A percentile compares a stretch with the other conserved stretches of the same genome.
These are phyloP conservation scores for Leishmania amazonensis DNA, from an alignment of 208 protist species.

Conservation along the genomic window DNA sequence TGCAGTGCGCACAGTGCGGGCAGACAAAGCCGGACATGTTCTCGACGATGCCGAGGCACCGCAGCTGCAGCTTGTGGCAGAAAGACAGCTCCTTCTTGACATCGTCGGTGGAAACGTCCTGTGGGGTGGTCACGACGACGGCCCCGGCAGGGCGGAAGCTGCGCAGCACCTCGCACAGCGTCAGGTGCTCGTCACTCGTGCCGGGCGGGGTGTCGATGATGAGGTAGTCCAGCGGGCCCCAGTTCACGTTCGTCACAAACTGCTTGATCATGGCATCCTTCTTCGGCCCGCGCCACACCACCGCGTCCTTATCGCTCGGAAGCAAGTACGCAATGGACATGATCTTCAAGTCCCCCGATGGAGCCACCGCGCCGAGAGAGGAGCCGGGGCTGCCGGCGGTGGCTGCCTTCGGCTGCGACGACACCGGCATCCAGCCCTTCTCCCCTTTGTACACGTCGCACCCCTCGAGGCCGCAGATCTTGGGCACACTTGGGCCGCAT, in stretches of 20 bases:
- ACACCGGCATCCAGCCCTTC: slow-evolving; percentile 86
- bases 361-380: not conserved
- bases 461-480: slow-evolving; percentile 96
- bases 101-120: slow-evolving; percentile 91
- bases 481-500: slow-evolving; percentile 94
- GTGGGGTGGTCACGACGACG: slow-evolving; percentile 91
- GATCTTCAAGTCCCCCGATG: slow-evolving; percentile 60
- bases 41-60: slow-evolving; percentile 91
- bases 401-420: slow-evolving; percentile 18
- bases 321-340: slow-evolving; percentile 99
- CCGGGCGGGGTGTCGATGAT: slow-evolving; percentile 95
- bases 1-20: slow-evolving; percentile 91
- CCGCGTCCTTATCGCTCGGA: slow-evolving; percentile 94
- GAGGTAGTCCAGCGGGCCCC: slow-evolving; percentile 90
- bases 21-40: slow-evolving; percentile 95
- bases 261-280: slow-evolving; percentile 95
- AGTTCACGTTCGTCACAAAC: slow-evolving; percentile 89
- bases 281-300: slow-evolving; percentile 98
- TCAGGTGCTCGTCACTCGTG: slow-evolving; percentile 93
- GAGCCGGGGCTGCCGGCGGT: not conserved
- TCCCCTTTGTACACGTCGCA: slow-evolving; percentile 87
- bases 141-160: slow-evolving; percentile 61
- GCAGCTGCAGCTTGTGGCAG: slow-evolving; percentile 85
- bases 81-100: slow-evolving; percentile 93
- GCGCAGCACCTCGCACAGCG: slow-evolving; percentile 83